phyloP scores from a whole-genome alignment of 371 early-diverging fungal species.

The Nosema muscidifuracis region DNA sequence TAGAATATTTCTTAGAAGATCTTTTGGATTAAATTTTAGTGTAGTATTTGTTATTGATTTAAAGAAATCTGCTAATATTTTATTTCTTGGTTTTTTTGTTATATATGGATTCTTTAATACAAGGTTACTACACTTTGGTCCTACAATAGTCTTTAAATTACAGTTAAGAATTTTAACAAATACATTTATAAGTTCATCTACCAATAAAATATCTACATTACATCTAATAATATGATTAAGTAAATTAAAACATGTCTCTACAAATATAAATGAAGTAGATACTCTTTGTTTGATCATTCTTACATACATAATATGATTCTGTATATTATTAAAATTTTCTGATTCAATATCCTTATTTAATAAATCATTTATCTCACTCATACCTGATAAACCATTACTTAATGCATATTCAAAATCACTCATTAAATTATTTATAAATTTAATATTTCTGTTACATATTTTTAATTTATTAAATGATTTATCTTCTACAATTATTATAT shows the following conservation, averaged over 20 bases:
- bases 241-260: slow-evolving; percentile 40
- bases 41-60: slow-evolving; percentile 63
- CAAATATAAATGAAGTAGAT: slow-evolving; percentile 31
- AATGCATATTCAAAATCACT: slow-evolving; percentile 49
- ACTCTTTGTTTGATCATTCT: not conserved
- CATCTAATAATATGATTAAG: slow-evolving; percentile 31
- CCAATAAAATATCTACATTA: slow-evolving; percentile 69
- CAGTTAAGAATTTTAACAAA: slow-evolving; percentile 90
- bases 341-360: slow-evolving; percentile 18
- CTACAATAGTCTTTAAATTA: slow-evolving; percentile 78
- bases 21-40: slow-evolving; percentile 78
- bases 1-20: slow-evolving; percentile 73
- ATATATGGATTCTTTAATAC: slow-evolving; percentile 68
- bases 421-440: slow-evolving; percentile 47
- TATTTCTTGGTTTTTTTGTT: not conserved
- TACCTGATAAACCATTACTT: slow-evolving; percentile 42
- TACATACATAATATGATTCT: not conserved
- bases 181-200: slow-evolving; percentile 76
- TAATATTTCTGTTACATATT: slow-evolving; percentile 19
- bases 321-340: slow-evolving; percentile 3
- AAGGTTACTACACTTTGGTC: slow-evolving; percentile 80
- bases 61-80: not conserved
- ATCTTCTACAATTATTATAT: slow-evolving; percentile 25
- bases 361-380: slow-evolving; percentile 43
- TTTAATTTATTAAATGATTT: slow-evolving; percentile 3